Base-by-base conservation (phyloP, 2,329 filamentous ascomycete genomes). In the Coniochaeta ligniaria region DNA sequence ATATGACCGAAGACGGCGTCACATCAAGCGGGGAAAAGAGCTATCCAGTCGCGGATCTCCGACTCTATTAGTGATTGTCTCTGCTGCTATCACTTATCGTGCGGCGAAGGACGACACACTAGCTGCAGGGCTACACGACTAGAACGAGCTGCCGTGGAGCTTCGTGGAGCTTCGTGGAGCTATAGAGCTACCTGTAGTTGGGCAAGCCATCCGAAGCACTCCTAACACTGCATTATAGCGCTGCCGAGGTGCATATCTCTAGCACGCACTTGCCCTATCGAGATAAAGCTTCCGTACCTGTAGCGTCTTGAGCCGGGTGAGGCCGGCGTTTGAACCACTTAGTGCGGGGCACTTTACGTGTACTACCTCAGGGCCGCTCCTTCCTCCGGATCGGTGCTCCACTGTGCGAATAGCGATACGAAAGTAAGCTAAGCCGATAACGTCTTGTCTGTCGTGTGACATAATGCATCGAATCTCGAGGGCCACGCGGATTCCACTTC, bases 11-110 rank as follows among this genome's bases (percentile, higher is more conserved):
- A 31, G 24, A 31, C 47, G 47, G 47, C 47, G 61, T 64, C 38
- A 60, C 52, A 62, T 59, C 57, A 47, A 57, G 58, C 55, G 26
- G 61, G 63, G 62, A 61, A 56, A n/a, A 56, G 36, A 33, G 55
- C 35, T 55, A 26, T 56, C 41, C 31, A 47, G 3, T 38, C 35
- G 9, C 28, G n/a, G n/a, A n/a, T n/a, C n/a, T n/a, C n/a, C n/a
- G n/a, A n/a, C n/a, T n/a, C n/a, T n/a, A n/a, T n/a, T n/a, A n/a
- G n/a, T n/a, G n/a, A n/a, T n/a, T n/a, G 20, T 9, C 2, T 24
- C 16, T 20, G 43, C 5, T 22, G 47, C 31, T 52, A 52, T 52
- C 43, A 47, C 43, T 47, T 47, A 47, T 47, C 43, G 43, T 24
- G 43, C 43, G 20, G 4, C 20, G 43, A 47, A 47, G 43, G 14